These are phyloP conservation scores for Pneumocystis sp. DNA, from an alignment of 1,139 yeast genomes.

Conservation along the genomic window DNA sequence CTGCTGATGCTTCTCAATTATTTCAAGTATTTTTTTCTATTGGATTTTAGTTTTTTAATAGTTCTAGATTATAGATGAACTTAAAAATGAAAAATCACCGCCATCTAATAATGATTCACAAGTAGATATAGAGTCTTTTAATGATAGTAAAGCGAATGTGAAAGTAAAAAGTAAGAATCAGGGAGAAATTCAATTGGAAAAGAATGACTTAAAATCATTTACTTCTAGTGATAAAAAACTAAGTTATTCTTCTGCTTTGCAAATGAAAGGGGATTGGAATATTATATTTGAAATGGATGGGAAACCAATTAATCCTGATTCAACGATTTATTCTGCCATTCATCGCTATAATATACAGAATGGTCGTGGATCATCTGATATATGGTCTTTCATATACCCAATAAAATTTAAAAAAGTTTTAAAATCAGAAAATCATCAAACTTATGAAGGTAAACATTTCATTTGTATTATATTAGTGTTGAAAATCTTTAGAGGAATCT, in stretches of 20 bases:
- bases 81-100: not conserved
- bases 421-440: not conserved
- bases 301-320: slow-evolving; percentile 47
- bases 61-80: not conserved
- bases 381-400: slow-evolving; percentile 30
- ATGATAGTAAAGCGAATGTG: not conserved
- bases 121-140: not conserved
- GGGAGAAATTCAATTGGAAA: not conserved
- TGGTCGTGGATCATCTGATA: not conserved
- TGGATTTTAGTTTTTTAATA: not conserved
- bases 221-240: slow-evolving; percentile 1
- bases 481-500: not conserved
- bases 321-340: slow-evolving; percentile 65
- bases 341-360: slow-evolving; percentile 11
- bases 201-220: not conserved
- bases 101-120: not conserved
- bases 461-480: not conserved
- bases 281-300: slow-evolving; percentile 52
- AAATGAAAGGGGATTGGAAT: slow-evolving; percentile 25
- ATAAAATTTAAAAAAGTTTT: slow-evolving; percentile 37
- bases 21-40: not conserved
- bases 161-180: not conserved
- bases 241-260: slow-evolving; percentile 14
- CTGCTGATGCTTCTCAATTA: not conserved
- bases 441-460: not conserved